A percentile compares a stretch with the other conserved stretches of the same genome.
These are phyloP conservation scores for Trichoderma hamatum DNA, from an alignment of 2,329 filamentous ascomycete species.

Conservation along the genomic window DNA sequence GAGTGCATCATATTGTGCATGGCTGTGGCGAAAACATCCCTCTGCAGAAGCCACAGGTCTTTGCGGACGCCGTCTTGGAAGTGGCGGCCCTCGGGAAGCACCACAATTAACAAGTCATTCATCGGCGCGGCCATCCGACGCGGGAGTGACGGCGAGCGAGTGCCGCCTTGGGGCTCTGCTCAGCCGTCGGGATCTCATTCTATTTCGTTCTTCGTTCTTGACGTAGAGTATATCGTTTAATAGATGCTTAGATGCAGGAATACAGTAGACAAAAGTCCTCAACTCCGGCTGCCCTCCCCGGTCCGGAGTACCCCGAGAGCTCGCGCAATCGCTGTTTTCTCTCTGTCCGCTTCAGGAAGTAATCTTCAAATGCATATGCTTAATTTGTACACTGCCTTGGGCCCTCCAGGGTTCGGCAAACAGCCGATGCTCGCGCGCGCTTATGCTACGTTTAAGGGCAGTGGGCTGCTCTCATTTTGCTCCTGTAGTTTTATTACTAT, in stretches of 20 bases:
- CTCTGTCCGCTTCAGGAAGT: neutral
- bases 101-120: neutral
- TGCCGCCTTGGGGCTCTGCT: no score
- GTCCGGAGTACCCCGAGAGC: neutral
- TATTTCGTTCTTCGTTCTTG: neutral
- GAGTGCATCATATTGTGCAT: slow-evolving; percentile 27
- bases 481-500: neutral
- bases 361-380: neutral
- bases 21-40: slow-evolving; percentile 27
- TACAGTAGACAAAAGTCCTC: neutral
- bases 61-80: slow-evolving; percentile 27
- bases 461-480: neutral
- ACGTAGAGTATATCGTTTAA: neutral
- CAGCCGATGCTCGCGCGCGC: neutral
- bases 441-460: neutral
- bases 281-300: neutral
- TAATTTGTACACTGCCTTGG: neutral
- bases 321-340: neutral
- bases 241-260: neutral
- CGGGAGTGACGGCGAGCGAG: neutral
- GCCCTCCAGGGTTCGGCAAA: neutral
- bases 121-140: neutral
- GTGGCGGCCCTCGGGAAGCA: neutral
- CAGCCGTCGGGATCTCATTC: neutral
- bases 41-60: slow-evolving; percentile 26